Evolutionary conservation across 345 rosid species (phyloP), one percentile per base, ranked within the genome.

Genomic region (Euclidium syriacum): DNA sequence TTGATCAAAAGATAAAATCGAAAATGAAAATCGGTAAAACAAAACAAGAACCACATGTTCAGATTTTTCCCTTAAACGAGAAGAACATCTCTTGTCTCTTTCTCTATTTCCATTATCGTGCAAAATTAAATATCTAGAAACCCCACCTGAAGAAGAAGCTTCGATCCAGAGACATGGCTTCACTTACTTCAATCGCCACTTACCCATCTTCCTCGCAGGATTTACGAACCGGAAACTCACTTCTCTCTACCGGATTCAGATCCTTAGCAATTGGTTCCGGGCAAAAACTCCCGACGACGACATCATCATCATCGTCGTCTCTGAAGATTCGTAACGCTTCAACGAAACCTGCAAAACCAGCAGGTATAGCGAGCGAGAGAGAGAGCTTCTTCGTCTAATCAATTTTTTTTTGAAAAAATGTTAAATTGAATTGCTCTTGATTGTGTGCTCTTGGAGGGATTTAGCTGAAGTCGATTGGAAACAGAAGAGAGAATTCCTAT

Each of bases 401-500:
- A 1, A 10, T 10, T 11, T 46, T 49, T n/a, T n/a, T n/a, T n/a
- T n/a, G n/a, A n/a, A n/a, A 19, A 5, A 35, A 69, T 60, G 53
- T 10, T 32, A 30, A 26, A n/a, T 57, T 47, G 8, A 33, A 39
- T 52, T 24, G 38, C 70, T 71, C 38, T 59, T 23, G 50, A 14
- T 58, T 41, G 51, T 60, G 54, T 74, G n/a, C 51, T 22, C 63
- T 71, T 77, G 67, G 84, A 77, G 84, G 67, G 74, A 65, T 74
- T n/a, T 67, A 94, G 99, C 91, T 81, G 99, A 94, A 79, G 90
- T 85, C 76, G 99, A 94, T 0, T 94, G 99, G 97, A 94, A 77
- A 77, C 68, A 57, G 30, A 94, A 94, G 82, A 85, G 99, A 65
- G 90, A 84, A 50, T 26, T 82, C 22, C 88, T 94, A 5, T 62